phyloP scores from a whole-genome alignment of 805 yeast genomes.

The Yarrowia sp. region DNA sequence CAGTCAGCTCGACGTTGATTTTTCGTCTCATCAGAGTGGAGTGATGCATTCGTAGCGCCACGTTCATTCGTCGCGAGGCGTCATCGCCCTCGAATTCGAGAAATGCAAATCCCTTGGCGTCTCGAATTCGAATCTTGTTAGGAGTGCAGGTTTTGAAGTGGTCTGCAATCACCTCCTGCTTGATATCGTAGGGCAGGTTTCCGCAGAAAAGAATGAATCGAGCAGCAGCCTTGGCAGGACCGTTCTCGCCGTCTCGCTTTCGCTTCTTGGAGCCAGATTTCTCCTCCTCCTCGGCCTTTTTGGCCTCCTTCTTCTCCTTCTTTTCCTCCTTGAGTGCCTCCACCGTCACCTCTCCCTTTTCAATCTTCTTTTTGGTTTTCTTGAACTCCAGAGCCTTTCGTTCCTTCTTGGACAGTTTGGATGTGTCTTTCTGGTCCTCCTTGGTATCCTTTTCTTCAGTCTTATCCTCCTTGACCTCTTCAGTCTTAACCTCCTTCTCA shows the following conservation, averaged over 20 bases:
- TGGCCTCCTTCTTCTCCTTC: slow-evolving; percentile 37
- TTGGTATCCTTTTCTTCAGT: not conserved
- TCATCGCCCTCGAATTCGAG: slow-evolving; percentile 71
- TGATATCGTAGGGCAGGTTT: slow-evolving; percentile 71
- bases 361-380: slow-evolving; percentile 39
- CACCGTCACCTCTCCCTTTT: slow-evolving; percentile 40
- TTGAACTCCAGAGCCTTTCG: slow-evolving; percentile 35
- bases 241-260: slow-evolving; percentile 45
- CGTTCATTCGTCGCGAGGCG: slow-evolving; percentile 75
- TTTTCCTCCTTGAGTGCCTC: slow-evolving; percentile 33
- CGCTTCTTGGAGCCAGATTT: slow-evolving; percentile 39
- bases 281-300: slow-evolving; percentile 32
- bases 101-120: slow-evolving; percentile 79
- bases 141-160: slow-evolving; percentile 75
- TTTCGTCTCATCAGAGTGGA: slow-evolving; percentile 63
- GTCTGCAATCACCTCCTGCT: slow-evolving; percentile 55
- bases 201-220: slow-evolving; percentile 87
- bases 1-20: slow-evolving; percentile 94
- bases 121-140: slow-evolving; percentile 68
- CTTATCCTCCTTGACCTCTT: not conserved
- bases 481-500: not conserved
- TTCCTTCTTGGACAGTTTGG: slow-evolving; percentile 36
- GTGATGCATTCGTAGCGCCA: slow-evolving; percentile 82
- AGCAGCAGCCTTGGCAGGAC: slow-evolving; percentile 63
- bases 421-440: not conserved